Conservation (phyloP, 805 yeast genomes). For the Yamadazyma laniorum region DNA sequence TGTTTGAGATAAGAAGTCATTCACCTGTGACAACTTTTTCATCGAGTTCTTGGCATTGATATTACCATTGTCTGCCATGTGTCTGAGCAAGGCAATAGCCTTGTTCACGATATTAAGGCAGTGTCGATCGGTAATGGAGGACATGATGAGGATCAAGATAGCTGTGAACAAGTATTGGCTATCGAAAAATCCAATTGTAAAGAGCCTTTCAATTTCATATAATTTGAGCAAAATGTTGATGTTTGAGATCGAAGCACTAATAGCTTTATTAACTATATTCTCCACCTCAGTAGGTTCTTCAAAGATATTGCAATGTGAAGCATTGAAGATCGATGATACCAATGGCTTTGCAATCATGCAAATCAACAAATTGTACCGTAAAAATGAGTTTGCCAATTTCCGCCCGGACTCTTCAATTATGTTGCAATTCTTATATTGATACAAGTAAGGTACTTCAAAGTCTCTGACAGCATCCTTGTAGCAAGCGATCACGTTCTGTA, state of each 20-base stretch:
- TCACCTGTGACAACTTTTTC: slow-evolving; percentile 27
- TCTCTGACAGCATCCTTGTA: slow-evolving; percentile 27
- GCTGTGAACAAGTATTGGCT: slow-evolving; percentile 38
- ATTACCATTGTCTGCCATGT: slow-evolving; percentile 35
- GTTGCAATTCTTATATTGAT: slow-evolving; percentile 20
- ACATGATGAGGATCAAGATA: slow-evolving; percentile 26
- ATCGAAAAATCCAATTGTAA: slow-evolving; percentile 40
- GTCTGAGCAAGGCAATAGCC: slow-evolving; percentile 31
- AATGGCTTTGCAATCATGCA: slow-evolving; percentile 34
- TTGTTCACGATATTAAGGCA: slow-evolving; percentile 19
- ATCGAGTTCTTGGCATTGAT: slow-evolving; percentile 33
- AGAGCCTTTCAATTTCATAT: slow-evolving; percentile 26
- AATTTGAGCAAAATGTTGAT: slow-evolving; percentile 30
- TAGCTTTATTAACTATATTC: slow-evolving; percentile 26
- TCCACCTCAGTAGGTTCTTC: slow-evolving; percentile 25
- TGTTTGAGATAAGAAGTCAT: slow-evolving; percentile 19
- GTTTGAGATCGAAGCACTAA: slow-evolving; percentile 28
- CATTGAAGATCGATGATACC: slow-evolving; percentile 29
- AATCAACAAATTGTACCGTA: slow-evolving; percentile 35
- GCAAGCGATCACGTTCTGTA: slow-evolving; percentile 29
- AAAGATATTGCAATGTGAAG: slow-evolving; percentile 18
- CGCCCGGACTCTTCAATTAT: slow-evolving; percentile 23
- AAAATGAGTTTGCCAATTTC: slow-evolving; percentile 31
- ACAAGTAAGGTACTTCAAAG: slow-evolving; percentile 31
- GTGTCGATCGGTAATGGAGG: slow-evolving; percentile 17